Evolutionary conservation across 2,329 filamentous ascomycete genomes (phyloP).

Genomic region (Neofusicoccum parvum): DNA sequence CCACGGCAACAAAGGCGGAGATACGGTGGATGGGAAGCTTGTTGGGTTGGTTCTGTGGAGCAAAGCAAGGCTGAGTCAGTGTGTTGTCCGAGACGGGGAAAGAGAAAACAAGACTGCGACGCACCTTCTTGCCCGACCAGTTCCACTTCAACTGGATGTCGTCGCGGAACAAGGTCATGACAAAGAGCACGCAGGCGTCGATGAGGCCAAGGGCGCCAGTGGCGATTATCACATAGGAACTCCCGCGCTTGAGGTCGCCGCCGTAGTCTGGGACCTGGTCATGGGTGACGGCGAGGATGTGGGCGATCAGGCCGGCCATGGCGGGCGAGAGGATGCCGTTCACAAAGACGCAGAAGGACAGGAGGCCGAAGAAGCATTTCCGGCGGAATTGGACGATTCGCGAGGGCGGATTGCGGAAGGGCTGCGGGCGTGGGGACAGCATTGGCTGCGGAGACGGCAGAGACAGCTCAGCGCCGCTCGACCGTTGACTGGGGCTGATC

Average conservation of each 20-base stretch:
- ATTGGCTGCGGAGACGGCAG: background rate
- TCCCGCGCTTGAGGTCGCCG: background rate
- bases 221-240: constrained; percentile 2
- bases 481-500: constrained; percentile 5
- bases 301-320: constrained; percentile 6
- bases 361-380: background rate
- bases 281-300: constrained; percentile 8
- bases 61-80: background rate
- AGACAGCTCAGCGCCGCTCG: constrained; percentile 1
- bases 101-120: background rate
- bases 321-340: constrained; percentile 11
- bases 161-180: background rate
- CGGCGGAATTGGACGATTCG: constrained; percentile 1
- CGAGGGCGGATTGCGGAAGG: background rate
- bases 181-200: background rate
- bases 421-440: background rate
- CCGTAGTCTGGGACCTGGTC: constrained; percentile 9
- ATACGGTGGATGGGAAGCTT: constrained; percentile 8
- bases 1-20: background rate
- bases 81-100: background rate
- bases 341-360: background rate
- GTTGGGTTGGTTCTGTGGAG: background rate
- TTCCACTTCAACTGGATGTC: background rate
- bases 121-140: constrained; percentile 16
- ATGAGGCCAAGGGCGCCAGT: background rate